Evolutionary conservation across 768 basidiomycete genomes (phyloP).

Genomic region (Pulveroboletus sp.): DNA sequence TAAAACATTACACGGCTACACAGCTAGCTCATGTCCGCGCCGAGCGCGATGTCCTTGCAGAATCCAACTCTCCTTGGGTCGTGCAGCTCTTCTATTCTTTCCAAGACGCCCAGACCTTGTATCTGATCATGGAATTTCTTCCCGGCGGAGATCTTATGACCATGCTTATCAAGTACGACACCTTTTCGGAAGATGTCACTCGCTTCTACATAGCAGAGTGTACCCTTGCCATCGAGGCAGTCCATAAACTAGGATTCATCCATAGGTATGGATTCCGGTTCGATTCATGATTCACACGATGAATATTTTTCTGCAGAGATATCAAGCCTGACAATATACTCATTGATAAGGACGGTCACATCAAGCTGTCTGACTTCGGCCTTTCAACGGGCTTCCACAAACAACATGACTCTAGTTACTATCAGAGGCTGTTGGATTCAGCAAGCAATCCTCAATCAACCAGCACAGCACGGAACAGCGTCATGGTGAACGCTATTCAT

Average conservation of each 20-base stretch:
- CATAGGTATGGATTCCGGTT: conserved; percentile 62
- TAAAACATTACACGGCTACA: background rate
- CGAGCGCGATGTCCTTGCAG: conserved; percentile 94
- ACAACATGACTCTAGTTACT: conserved; percentile 94
- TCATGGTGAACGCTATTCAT: conserved; percentile 97
- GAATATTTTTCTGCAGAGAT: conserved; percentile 53
- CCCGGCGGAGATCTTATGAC: conserved; percentile 99
- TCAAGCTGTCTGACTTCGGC: conserved; percentile 98
- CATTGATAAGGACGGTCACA: conserved; percentile 90
- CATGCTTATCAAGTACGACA: conserved; percentile 99
- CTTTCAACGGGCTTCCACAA: conserved; percentile 99
- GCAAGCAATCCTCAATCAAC: conserved; percentile 45
- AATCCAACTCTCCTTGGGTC: conserved; percentile 94
- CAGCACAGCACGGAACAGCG: conserved; percentile 76
- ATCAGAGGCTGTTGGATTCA: conserved; percentile 81
- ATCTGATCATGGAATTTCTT: conserved; percentile 98
- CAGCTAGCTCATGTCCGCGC: conserved; percentile 98
- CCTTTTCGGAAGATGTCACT: conserved; percentile 96
- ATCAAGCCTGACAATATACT: conserved; percentile 98
- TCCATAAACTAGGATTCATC: conserved; percentile 96
- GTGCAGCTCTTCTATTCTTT: conserved; percentile 98
- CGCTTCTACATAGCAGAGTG: conserved; percentile 99
- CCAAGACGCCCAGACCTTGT: conserved; percentile 89
- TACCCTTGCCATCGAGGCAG: conserved; percentile 95
- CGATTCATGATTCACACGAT: background rate